These are phyloP conservation scores for Saccharum officinarum DNA, from an alignment of 176 grass and related monocot genomes.

Conservation along the genomic window DNA sequence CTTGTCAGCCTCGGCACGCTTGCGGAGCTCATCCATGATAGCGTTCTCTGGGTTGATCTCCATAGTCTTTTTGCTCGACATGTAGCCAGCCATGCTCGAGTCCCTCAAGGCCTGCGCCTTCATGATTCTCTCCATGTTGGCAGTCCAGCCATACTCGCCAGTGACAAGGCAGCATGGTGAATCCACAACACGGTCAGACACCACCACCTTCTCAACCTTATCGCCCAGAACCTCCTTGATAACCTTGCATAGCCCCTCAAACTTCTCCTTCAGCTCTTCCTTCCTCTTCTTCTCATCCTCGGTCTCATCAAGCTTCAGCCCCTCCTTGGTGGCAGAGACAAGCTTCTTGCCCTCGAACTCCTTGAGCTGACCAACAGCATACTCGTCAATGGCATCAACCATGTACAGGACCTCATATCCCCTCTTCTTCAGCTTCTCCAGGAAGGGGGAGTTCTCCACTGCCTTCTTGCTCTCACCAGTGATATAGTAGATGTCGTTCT, in stretches of 20 bases:
- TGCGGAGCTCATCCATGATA: conserved; percentile 90
- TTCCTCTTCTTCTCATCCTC: conserved; percentile 86
- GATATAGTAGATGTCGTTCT: conserved; percentile 72
- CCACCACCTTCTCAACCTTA: conserved; percentile 89
- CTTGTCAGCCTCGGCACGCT: conserved; percentile 79
- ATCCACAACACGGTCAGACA: conserved; percentile 85
- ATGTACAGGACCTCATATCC: conserved; percentile 88
- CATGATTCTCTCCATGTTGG: conserved; percentile 99
- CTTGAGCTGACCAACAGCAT: conserved; percentile 83
- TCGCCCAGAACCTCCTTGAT: conserved; percentile 91
- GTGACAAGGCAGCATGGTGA: conserved; percentile 91
- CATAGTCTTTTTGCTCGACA: conserved; percentile 95
- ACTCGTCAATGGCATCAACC: conserved; percentile 91
- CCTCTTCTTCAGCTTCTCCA: conserved; percentile 88
- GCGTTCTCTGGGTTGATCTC: conserved; percentile 93
- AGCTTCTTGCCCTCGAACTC: conserved; percentile 97
- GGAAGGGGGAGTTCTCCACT: conserved; percentile 30
- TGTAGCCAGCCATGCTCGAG: conserved; percentile 83
- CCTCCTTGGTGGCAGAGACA: conserved; percentile 90
- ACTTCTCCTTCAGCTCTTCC: conserved; percentile 82
- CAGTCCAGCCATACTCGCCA: conserved; percentile 89
- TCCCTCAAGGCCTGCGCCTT: conserved; percentile 89
- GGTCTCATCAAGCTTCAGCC: conserved; percentile 82
- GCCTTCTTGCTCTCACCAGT: conserved; percentile 26
- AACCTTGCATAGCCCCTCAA: conserved; percentile 86